phyloP scores from a whole-genome alignment of 768 basidiomycete species.

The Tylopilus rubrobrunneus region DNA sequence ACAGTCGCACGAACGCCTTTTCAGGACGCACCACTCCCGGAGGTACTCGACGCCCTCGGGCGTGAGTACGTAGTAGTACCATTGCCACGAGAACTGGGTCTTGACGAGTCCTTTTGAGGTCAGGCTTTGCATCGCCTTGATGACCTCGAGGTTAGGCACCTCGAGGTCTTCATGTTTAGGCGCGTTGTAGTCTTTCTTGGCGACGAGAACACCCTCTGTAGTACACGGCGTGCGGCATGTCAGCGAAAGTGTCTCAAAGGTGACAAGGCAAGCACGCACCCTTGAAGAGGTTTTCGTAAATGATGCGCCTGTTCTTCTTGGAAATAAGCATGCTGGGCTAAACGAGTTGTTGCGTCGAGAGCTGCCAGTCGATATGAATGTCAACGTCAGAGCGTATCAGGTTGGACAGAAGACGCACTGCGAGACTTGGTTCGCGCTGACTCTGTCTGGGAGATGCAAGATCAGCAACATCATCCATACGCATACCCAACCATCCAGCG shows the following conservation, averaged over 20 bases:
- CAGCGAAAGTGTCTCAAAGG: no score
- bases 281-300: slow-evolving; percentile 99
- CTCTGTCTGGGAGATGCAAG: no score
- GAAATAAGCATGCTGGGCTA: slow-evolving; percentile 87
- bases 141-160: slow-evolving; percentile 65
- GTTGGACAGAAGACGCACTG: slow-evolving; percentile 29
- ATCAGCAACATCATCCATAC: no score
- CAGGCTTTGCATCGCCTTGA: slow-evolving; percentile 68
- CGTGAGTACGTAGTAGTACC: slow-evolving; percentile 97
- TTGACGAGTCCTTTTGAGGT: slow-evolving; percentile 85
- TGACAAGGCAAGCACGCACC: slow-evolving; percentile 46
- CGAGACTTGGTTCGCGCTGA: slow-evolving; percentile 29
- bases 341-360: slow-evolving; percentile 26
- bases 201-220: slow-evolving; percentile 95
- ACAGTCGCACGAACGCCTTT: not conserved
- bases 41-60: slow-evolving; percentile 97
- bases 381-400: not conserved
- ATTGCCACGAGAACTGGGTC: slow-evolving; percentile 99
- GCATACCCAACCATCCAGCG: no score
- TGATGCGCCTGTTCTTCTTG: slow-evolving; percentile 90
- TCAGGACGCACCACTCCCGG: slow-evolving; percentile 63
- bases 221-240: no score
- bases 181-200: slow-evolving; percentile 98
- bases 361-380: slow-evolving; percentile 15
- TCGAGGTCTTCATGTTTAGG: slow-evolving; percentile 92